Percentiles rank a stretch among this genome's conserved stretches.
Conservation (phyloP, 2,329 filamentous ascomycete species). For the Sphaerulina musiva region DNA sequence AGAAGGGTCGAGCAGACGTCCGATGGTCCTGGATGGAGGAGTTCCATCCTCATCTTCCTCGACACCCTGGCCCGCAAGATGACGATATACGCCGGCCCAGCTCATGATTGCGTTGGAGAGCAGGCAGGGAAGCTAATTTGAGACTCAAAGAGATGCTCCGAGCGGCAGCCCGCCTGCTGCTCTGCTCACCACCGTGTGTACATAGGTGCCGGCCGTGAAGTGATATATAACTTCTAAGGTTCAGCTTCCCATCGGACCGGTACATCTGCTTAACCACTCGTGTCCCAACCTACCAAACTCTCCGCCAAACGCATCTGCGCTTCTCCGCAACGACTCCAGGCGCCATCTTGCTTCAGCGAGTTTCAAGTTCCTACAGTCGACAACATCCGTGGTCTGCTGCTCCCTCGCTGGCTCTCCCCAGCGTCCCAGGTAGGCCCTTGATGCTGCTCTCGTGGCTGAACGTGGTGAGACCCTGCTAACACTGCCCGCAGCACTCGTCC, state of each 20-base stretch:
- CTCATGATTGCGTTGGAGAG: constrained; percentile 13
- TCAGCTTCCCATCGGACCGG: constrained; percentile 18
- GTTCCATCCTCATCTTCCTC: constrained; percentile 10
- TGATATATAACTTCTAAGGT: constrained; percentile 19
- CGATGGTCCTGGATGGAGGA: constrained; percentile 5
- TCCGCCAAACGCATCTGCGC: constrained; percentile 12
- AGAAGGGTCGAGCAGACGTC: constrained; percentile 14
- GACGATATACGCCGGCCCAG: constrained; percentile 8
- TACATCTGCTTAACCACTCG: constrained; percentile 13
- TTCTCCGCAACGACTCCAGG: constrained; percentile 7
- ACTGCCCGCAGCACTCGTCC: not conserved
- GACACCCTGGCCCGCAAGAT: constrained; percentile 8
- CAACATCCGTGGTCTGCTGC: constrained; percentile 11
- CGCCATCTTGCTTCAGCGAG: constrained; percentile 9
- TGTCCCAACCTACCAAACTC: constrained; percentile 15
- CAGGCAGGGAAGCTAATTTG: constrained; percentile 14
- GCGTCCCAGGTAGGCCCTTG: not conserved
- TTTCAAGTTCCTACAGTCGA: constrained; percentile 21
- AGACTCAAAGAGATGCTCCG: constrained; percentile 18
- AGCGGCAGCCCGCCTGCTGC: not conserved
- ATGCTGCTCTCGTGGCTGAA: constrained; percentile 8
- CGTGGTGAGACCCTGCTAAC: constrained; percentile 12
- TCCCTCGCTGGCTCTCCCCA: not conserved
- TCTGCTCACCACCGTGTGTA: too few species aligned
- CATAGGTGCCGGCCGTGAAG: constrained; percentile 1